phyloP scores from a whole-genome alignment of 2,329 filamentous ascomycete species.

The Verticillium zaregamsianum region DNA sequence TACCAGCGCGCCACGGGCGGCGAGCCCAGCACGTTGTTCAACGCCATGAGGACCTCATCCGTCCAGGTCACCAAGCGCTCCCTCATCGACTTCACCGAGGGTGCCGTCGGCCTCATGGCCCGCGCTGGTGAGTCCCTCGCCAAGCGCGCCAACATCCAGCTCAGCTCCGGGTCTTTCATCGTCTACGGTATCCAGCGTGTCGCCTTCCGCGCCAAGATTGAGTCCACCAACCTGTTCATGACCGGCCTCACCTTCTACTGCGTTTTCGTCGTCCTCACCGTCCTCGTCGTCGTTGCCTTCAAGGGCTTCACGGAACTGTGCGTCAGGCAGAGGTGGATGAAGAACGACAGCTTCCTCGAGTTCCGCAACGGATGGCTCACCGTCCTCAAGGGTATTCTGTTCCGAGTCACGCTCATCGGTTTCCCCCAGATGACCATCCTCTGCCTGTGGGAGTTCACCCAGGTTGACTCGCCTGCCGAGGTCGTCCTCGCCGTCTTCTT shows the following conservation, averaged over 20 bases:
- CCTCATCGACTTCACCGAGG: constrained; percentile 25
- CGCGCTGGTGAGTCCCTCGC: constrained; percentile 40
- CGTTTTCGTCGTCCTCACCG: constrained; percentile 72
- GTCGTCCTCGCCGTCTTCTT: constrained; percentile 87
- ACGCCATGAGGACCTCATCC: constrained; percentile 68
- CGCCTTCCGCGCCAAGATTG: constrained; percentile 79
- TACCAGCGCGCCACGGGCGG: constrained; percentile 93
- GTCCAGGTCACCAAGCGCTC: constrained; percentile 72
- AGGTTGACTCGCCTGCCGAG: constrained; percentile 78
- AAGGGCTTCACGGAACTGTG: constrained; percentile 77
- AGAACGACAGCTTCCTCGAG: constrained; percentile 80
- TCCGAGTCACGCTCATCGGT: constrained; percentile 84
- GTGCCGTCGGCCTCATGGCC: constrained; percentile 33
- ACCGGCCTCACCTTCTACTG: constrained; percentile 88
- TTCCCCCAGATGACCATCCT: constrained; percentile 89
- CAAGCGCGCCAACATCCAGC: constrained; percentile 52
- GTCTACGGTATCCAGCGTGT: constrained; percentile 86
- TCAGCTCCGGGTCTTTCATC: constrained; percentile 50
- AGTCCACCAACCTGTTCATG: constrained; percentile 89
- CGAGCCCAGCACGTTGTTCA: constrained; percentile 73
- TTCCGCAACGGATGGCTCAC: constrained; percentile 94
- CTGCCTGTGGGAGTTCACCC: constrained; percentile 89
- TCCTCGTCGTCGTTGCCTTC: constrained; percentile 70
- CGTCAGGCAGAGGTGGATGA: constrained; percentile 72
- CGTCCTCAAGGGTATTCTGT: constrained; percentile 88